These are phyloP conservation scores for Dipodascopsis tothii DNA, from an alignment of 805 yeast genomes.

Conservation along the genomic window DNA sequence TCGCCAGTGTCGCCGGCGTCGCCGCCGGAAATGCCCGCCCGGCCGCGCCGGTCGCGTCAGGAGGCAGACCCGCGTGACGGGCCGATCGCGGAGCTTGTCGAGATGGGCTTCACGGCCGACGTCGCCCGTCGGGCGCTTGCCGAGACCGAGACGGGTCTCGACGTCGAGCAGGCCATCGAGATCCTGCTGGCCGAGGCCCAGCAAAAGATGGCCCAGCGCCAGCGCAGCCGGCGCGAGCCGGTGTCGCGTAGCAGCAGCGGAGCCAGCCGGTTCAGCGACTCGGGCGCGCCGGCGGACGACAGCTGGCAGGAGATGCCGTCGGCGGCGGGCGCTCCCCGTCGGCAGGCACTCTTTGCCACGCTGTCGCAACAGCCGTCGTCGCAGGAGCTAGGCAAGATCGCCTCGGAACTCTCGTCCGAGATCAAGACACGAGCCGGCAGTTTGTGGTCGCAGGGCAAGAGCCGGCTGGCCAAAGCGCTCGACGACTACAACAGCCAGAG, in stretches of 20 bases:
- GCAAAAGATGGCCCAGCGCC: slow-evolving; percentile 27
- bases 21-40: background rate
- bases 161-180: slow-evolving; percentile 59
- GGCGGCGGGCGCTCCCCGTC: too few species aligned
- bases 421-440: slow-evolving; percentile 54
- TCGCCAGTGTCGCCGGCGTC: background rate
- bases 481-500: slow-evolving; percentile 40
- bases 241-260: background rate
- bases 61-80: slow-evolving; percentile 21
- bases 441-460: slow-evolving; percentile 50
- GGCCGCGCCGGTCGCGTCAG: background rate
- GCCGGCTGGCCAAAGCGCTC: slow-evolving; percentile 54
- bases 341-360: slow-evolving; percentile 6
- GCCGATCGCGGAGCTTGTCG: slow-evolving; percentile 60
- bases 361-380: slow-evolving; percentile 5
- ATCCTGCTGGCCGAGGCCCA: slow-evolving; percentile 57
- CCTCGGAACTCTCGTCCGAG: slow-evolving; percentile 45
- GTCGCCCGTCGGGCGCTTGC: slow-evolving; percentile 55
- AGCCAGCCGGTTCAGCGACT: background rate
- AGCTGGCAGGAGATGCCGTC: slow-evolving; percentile 20
- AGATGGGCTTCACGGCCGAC: slow-evolving; percentile 68
- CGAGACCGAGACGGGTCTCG: slow-evolving; percentile 44
- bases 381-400: slow-evolving; percentile 20
- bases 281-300: background rate
- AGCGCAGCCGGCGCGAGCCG: background rate